Evolutionary conservation across 139 green algal species (phyloP).

Genomic region (Ettlia oleoabundans): DNA sequence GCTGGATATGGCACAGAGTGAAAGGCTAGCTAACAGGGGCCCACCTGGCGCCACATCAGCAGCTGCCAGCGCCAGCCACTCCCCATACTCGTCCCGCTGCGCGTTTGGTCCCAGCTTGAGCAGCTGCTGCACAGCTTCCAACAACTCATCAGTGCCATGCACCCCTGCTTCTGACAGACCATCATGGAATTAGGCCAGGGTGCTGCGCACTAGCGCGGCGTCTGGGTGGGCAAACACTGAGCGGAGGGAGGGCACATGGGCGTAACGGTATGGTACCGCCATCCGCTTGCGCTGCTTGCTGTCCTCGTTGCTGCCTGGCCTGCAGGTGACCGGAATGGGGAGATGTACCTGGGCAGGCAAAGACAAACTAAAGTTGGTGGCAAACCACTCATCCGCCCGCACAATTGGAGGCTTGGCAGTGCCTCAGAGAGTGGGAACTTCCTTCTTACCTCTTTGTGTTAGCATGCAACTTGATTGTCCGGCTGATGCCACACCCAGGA

Average conservation of each 20-base stretch:
- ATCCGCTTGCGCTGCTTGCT: slow-evolving; percentile 46
- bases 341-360: too few relatives aligned
- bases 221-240: slow-evolving; percentile 67
- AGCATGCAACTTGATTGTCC: neutral
- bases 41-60: slow-evolving; percentile 15
- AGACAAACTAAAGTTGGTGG: neutral
- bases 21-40: neutral
- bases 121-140: slow-evolving; percentile 31
- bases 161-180: too few relatives aligned
- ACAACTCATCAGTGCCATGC: slow-evolving; percentile 12
- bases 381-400: too few relatives aligned
- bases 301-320: neutral
- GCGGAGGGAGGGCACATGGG: slow-evolving; percentile 51
- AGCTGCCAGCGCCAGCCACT: slow-evolving; percentile 47
- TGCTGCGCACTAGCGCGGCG: slow-evolving; percentile 54
- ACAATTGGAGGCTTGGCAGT: neutral
- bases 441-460: neutral
- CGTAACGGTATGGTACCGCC: slow-evolving; percentile 58
- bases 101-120: slow-evolving; percentile 44
- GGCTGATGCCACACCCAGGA: neutral
- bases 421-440: neutral
- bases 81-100: slow-evolving; percentile 38
- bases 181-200: slow-evolving; percentile 57
- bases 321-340: neutral
- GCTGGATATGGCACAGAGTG: neutral